These are phyloP conservation scores for Fusarium nurragi DNA, from an alignment of 2,329 filamentous ascomycete species.

Conservation along the genomic window DNA sequence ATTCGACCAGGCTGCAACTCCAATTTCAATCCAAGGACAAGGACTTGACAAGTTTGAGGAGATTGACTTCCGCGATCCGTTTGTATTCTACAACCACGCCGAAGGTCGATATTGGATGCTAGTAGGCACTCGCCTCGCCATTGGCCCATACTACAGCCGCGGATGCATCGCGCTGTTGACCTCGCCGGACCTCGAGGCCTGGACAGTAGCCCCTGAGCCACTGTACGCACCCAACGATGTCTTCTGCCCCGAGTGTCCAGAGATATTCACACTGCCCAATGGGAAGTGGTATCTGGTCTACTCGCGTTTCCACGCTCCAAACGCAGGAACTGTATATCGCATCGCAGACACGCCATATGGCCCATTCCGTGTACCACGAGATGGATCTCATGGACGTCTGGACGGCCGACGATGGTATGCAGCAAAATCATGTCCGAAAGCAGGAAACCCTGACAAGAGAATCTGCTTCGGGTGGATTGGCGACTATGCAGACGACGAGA, in stretches of 20 bases:
- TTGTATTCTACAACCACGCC: slow-evolving; percentile 47
- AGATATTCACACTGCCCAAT: slow-evolving; percentile 49
- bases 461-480: slow-evolving; percentile 50
- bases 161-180: slow-evolving; percentile 52
- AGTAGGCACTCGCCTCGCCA: slow-evolving; percentile 47
- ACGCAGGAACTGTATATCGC: slow-evolving; percentile 50
- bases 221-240: slow-evolving; percentile 49
- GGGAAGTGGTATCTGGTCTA: slow-evolving; percentile 51
- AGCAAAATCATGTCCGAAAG: slow-evolving; percentile 49
- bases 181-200: slow-evolving; percentile 46
- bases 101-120: slow-evolving; percentile 51
- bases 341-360: slow-evolving; percentile 49
- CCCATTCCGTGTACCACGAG: slow-evolving; percentile 49
- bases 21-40: slow-evolving; percentile 37
- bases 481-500: slow-evolving; percentile 47
- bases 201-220: slow-evolving; percentile 46
- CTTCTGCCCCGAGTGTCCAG: slow-evolving; percentile 51
- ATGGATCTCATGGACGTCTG: slow-evolving; percentile 48
- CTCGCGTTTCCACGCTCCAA: slow-evolving; percentile 48
- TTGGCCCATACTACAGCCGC: slow-evolving; percentile 48
- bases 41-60: slow-evolving; percentile 44
- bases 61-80: slow-evolving; percentile 51
- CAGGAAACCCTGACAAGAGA: slow-evolving; percentile 42
- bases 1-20: slow-evolving; percentile 40
- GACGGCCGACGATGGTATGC: slow-evolving; percentile 52